These are phyloP conservation scores for Aplosporella prunicola DNA, from an alignment of 2,329 filamentous ascomycete species.

Conservation along the genomic window DNA sequence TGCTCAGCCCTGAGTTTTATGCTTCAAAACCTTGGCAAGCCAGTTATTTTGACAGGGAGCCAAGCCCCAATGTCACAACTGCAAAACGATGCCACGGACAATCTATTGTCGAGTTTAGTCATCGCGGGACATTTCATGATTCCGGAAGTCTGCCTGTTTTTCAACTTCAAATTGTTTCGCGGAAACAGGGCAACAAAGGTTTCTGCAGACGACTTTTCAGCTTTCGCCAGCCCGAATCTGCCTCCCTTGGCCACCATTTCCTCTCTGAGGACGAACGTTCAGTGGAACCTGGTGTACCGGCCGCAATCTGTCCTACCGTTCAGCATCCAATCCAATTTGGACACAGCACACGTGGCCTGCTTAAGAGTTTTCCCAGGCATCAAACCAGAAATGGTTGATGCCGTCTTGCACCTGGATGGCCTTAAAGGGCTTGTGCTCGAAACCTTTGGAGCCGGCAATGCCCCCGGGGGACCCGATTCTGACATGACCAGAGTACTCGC, in stretches of 20 bases:
- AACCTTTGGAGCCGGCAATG: slow-evolving; percentile 89
- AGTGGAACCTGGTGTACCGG: slow-evolving; percentile 68
- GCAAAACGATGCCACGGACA: slow-evolving; percentile 86
- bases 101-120: slow-evolving; percentile 77
- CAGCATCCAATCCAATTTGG: slow-evolving; percentile 61
- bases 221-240: slow-evolving; percentile 81
- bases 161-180: slow-evolving; percentile 82
- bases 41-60: slow-evolving; percentile 68
- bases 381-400: slow-evolving; percentile 85
- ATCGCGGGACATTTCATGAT: slow-evolving; percentile 89
- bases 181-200: slow-evolving; percentile 85
- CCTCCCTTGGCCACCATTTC: slow-evolving; percentile 73
- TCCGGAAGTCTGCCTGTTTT: slow-evolving; percentile 87
- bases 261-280: slow-evolving; percentile 68
- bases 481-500: slow-evolving; percentile 69
- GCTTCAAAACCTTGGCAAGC: slow-evolving; percentile 83
- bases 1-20: slow-evolving; percentile 88
- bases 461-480: slow-evolving; percentile 71
- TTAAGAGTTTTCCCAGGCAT: slow-evolving; percentile 87
- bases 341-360: slow-evolving; percentile 83
- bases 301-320: slow-evolving; percentile 68
- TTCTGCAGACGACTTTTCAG: slow-evolving; percentile 75
- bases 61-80: slow-evolving; percentile 78
- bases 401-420: slow-evolving; percentile 65
- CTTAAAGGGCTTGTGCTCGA: slow-evolving; percentile 77